Evolutionary conservation across 106 monocot genomes (phyloP).

Genomic region (Phalaenopsis equestris): DNA sequence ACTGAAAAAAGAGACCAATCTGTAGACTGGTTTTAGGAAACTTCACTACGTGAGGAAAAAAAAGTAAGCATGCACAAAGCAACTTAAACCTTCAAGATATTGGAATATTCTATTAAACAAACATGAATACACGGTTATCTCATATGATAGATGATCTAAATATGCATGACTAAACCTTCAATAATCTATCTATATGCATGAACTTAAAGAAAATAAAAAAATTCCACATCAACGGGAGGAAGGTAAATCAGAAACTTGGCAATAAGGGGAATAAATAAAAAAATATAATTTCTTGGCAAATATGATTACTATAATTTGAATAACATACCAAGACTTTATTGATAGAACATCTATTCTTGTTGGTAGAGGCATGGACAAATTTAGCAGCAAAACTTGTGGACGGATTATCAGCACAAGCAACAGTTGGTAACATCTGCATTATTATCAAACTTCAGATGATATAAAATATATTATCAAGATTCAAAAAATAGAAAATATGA

Average conservation of each 20-base stretch:
- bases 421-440: constrained; percentile 86
- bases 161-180: background rate
- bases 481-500: background rate
- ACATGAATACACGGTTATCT: background rate
- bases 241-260: background rate
- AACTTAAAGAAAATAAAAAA: background rate
- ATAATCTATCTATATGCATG: too few relatives aligned
- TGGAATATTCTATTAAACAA: background rate
- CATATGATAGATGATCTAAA: background rate
- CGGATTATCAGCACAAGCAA: constrained; percentile 86
- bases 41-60: background rate
- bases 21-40: background rate
- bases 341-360: constrained; percentile 94
- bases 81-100: background rate
- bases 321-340: constrained; percentile 83
- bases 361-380: constrained; percentile 96
- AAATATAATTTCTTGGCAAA: too few relatives aligned
- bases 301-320: background rate
- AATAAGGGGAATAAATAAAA: background rate
- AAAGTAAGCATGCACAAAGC: background rate
- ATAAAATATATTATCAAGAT: background rate
- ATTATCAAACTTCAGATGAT: constrained; percentile 1
- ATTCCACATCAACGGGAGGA: background rate
- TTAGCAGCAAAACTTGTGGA: constrained; percentile 93
- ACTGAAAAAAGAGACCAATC: background rate